These are phyloP conservation scores for Kernera saxatilis DNA, from an alignment of 345 rosid species.

Conservation along the genomic window DNA sequence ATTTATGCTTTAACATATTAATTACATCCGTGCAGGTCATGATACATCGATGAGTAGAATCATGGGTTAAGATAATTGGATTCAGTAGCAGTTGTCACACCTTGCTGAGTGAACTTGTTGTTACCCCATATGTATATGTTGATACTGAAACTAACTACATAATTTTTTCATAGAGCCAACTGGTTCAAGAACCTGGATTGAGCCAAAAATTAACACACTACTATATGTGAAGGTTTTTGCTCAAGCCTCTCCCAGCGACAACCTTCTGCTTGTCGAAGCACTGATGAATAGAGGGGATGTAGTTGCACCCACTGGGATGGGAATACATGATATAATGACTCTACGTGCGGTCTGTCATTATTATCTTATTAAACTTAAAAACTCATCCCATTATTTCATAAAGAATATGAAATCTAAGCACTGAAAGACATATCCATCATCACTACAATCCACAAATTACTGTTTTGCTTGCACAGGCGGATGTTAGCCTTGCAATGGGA, in stretches of 20 bases:
- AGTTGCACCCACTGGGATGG: conserved; percentile 94
- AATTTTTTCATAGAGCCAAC: background rate
- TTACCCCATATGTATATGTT: background rate
- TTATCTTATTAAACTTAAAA: background rate
- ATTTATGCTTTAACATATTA: background rate
- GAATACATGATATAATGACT: conserved; percentile 79
- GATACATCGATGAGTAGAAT: background rate
- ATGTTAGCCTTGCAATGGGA: conserved; percentile 86
- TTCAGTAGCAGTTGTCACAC: background rate
- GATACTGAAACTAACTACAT: background rate
- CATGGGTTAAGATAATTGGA: background rate
- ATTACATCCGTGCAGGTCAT: background rate
- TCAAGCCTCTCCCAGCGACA: conserved; percentile 65
- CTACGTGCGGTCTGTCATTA: conserved; percentile 46
- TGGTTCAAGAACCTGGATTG: too few relatives aligned
- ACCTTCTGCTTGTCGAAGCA: conserved; percentile 73
- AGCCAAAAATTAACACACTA: background rate
- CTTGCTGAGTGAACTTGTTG: background rate
- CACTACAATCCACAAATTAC: conserved; percentile 20
- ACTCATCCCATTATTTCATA: background rate
- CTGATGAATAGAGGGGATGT: conserved; percentile 60
- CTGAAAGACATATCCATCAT: conserved; percentile 1
- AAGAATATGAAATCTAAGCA: background rate
- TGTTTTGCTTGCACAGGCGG: conserved; percentile 53
- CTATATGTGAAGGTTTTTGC: conserved; percentile 63